Conservation (phyloP, 371 early-diverging fungal genomes). For the Mucor plumbeus region DNA sequence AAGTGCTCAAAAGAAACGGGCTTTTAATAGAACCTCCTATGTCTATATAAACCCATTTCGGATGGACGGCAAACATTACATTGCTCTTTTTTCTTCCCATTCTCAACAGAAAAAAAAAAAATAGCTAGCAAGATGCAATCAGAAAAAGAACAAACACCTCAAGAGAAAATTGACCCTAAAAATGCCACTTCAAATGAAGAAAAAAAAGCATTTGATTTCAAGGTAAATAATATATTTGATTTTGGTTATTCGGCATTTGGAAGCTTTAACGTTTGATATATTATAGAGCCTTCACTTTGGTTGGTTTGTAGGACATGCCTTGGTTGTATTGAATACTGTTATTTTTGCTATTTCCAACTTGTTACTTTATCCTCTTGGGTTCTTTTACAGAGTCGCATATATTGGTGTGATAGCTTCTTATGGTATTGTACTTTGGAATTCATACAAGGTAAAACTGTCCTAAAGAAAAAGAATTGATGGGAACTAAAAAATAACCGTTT, state of each 20-base stretch:
- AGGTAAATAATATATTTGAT: slow-evolving; percentile 3
- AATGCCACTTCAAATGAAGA: neutral
- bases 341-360: slow-evolving; percentile 24
- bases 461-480: neutral
- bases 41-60: slow-evolving; percentile 6
- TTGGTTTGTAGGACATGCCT: slow-evolving; percentile 36
- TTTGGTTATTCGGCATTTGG: neutral
- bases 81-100: slow-evolving; percentile 12
- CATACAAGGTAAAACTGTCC: slow-evolving; percentile 30
- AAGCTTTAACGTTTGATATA: too few relatives aligned
- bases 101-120: neutral
- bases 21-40: neutral
- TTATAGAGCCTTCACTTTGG: slow-evolving; percentile 32
- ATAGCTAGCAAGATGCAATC: neutral
- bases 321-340: neutral
- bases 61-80: slow-evolving; percentile 15
- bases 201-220: slow-evolving; percentile 17
- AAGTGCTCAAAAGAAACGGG: neutral
- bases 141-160: neutral
- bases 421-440: slow-evolving; percentile 30
- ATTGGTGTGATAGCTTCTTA: slow-evolving; percentile 21
- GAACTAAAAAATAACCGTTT: too few relatives aligned
- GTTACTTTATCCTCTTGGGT: slow-evolving; percentile 19
- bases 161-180: neutral
- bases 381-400: slow-evolving; percentile 29